Conservation (phyloP, 192 early-diverging fungal species). For the Podila horticola region DNA sequence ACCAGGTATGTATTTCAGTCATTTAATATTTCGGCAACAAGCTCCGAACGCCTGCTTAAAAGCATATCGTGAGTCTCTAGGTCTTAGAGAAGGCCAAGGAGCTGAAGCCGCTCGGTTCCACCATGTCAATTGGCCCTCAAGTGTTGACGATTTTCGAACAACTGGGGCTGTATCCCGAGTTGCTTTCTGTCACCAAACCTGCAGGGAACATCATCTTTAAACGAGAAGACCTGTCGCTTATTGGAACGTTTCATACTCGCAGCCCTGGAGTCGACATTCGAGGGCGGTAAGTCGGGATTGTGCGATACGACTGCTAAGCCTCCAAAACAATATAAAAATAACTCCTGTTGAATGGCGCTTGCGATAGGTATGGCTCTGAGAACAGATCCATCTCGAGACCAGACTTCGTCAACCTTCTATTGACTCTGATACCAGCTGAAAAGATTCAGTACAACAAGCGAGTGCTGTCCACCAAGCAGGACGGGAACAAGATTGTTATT, state of each 20-base stretch:
- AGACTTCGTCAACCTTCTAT: conserved; percentile 11
- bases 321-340: no score
- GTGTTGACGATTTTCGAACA: conserved; percentile 24
- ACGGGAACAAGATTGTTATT: conserved; percentile 8
- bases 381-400: conserved; percentile 5
- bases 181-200: conserved; percentile 11
- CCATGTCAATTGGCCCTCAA: conserved; percentile 5
- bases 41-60: no score
- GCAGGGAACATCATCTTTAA: conserved; percentile 15
- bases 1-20: conserved; percentile 1
- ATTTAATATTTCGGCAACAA: no score
- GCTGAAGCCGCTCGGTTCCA: conserved; percentile 20
- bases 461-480: conserved; percentile 17
- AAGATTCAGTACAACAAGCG: conserved; percentile 25
- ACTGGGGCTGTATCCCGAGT: conserved; percentile 16
- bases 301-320: background rate
- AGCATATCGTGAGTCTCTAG: no score
- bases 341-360: no score
- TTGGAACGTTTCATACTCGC: background rate
- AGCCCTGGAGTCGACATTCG: conserved; percentile 3
- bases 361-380: conserved; percentile 17
- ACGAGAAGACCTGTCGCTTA: conserved; percentile 13
- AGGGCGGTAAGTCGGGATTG: background rate
- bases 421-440: conserved; percentile 8
- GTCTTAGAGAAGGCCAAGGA: conserved; percentile 13